These are phyloP conservation scores for Populus simonii DNA, from an alignment of 345 rosid genomes.

Conservation along the genomic window DNA sequence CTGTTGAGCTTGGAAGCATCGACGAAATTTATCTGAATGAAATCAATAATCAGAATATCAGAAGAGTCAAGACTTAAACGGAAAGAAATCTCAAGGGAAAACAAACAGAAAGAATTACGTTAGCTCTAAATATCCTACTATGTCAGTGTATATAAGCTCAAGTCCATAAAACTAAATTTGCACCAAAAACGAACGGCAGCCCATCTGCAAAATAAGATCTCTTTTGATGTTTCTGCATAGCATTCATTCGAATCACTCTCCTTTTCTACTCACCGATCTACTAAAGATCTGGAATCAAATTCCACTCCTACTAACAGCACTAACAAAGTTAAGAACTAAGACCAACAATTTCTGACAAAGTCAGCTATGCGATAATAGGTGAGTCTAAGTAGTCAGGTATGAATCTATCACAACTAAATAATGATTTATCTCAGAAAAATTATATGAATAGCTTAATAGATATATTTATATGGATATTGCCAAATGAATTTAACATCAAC, in stretches of 20 bases:
- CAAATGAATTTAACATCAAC: not conserved
- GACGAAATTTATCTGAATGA: not conserved
- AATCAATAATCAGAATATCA: not conserved
- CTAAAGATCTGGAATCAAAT: slow-evolving; percentile 36
- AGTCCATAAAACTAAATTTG: not conserved
- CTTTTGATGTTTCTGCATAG: slow-evolving; percentile 31
- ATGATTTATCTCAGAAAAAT: not conserved
- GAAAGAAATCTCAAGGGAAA: not conserved
- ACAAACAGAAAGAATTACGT: slow-evolving; percentile 8
- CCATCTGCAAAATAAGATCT: slow-evolving; percentile 19
- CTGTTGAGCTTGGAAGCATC: slow-evolving; percentile 3
- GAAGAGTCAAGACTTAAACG: not conserved
- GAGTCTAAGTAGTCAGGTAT: not conserved
- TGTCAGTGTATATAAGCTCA: not conserved
- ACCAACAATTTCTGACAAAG: slow-evolving; percentile 10
- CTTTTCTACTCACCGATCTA: slow-evolving; percentile 37
- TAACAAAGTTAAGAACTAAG: slow-evolving; percentile 6
- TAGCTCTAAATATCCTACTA: not conserved
- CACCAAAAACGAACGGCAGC: slow-evolving; percentile 30
- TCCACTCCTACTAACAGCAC: slow-evolving; percentile 5
- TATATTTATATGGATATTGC: not conserved
- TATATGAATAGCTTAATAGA: fast-evolving
- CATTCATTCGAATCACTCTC: slow-evolving; percentile 35
- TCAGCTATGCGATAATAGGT: not conserved
- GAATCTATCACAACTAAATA: not conserved